Percentiles rank a stretch among this genome's conserved stretches.
Conservation (phyloP, 805 yeast species). For the Hanseniaspora opuntiae region DNA sequence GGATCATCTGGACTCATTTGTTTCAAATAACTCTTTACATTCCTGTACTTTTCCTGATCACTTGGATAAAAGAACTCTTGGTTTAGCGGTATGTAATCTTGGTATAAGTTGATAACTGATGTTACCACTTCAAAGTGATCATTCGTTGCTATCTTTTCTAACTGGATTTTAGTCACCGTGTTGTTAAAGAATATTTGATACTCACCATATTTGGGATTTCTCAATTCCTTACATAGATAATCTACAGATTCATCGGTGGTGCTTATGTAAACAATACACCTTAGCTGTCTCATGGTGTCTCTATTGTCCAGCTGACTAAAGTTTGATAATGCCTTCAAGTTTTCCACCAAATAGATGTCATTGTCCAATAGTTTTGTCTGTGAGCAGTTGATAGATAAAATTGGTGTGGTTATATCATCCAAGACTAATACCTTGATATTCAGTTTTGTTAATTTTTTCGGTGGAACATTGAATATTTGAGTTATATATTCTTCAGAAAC, state of each 20-base stretch:
- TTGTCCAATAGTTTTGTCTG: slow-evolving; percentile 71
- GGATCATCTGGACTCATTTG: slow-evolving; percentile 17
- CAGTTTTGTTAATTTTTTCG: slow-evolving; percentile 14
- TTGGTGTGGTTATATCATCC: slow-evolving; percentile 66
- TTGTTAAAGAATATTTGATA: slow-evolving; percentile 74
- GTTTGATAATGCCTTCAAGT: slow-evolving; percentile 36
- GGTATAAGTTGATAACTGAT: slow-evolving; percentile 69
- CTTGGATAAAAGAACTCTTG: slow-evolving; percentile 42
- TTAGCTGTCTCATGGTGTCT: slow-evolving; percentile 63
- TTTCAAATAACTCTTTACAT: background rate
- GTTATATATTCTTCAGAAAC: slow-evolving; percentile 34
- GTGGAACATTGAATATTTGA: slow-evolving; percentile 26
- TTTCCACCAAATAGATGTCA: slow-evolving; percentile 77
- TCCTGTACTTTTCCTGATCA: background rate
- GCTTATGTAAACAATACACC: slow-evolving; percentile 64
- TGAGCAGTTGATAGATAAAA: slow-evolving; percentile 77
- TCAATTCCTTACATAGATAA: slow-evolving; percentile 49
- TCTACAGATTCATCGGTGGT: slow-evolving; percentile 57
- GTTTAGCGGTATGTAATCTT: slow-evolving; percentile 67
- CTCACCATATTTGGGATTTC: slow-evolving; percentile 62
- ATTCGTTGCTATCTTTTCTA: slow-evolving; percentile 79
- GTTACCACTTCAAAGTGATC: slow-evolving; percentile 74
- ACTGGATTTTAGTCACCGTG: slow-evolving; percentile 54
- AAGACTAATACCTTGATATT: slow-evolving; percentile 62
- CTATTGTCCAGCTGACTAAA: slow-evolving; percentile 23